Base-by-base conservation (phyloP, 2,329 filamentous ascomycete species). In the Byssoonygena ceratinophila region DNA sequence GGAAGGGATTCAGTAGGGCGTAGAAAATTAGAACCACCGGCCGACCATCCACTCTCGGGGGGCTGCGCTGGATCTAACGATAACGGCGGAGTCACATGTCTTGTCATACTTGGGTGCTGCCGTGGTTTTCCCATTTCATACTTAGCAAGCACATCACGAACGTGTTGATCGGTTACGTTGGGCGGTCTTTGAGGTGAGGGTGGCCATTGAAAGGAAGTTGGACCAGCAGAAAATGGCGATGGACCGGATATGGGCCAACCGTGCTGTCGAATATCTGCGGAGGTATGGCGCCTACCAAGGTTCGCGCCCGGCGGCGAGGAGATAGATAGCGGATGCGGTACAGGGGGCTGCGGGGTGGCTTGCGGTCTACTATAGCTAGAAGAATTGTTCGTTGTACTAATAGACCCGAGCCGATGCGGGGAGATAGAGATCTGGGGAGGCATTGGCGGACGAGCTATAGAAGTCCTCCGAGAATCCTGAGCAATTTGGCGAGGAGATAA, bases 251-350 rank as follows among this genome's bases (percentile, higher is more conserved):
- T 40, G 75, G 76, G 83, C 82, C 86, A 91, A 34, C 85, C 87
- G 64, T 89, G 85, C 61, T 90, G 84, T 50, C 92, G 84, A 60
- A 98, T 97, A 66, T 98, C 92, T 54, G 92, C 92, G 36, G 90
- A 91, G 1, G 92, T 98, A 69, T 98, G 92, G 56, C 91, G 81
- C 57, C 91, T 83, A 41, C 82, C 80, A 44, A 95, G 75, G 61
- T 82, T 89, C 53, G 81, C 78, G 1, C 67, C 68, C n/a, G 78
- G 76, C 22, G 79, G 76, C 34, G 79, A 79, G 18, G 73, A 70
- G 53, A 74, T 74, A n/a, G 78, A 74, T 32, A 80, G 70, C 16
- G 79, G 79, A 63, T 81, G 79, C 16, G 83, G 78, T 18, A 83
- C 74, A 31, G 72, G 68, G 11, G 70, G 71, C 52, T 83, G 82